phyloP scores from a whole-genome alignment of 257 asterid species.

The Ilex aquifolium region DNA sequence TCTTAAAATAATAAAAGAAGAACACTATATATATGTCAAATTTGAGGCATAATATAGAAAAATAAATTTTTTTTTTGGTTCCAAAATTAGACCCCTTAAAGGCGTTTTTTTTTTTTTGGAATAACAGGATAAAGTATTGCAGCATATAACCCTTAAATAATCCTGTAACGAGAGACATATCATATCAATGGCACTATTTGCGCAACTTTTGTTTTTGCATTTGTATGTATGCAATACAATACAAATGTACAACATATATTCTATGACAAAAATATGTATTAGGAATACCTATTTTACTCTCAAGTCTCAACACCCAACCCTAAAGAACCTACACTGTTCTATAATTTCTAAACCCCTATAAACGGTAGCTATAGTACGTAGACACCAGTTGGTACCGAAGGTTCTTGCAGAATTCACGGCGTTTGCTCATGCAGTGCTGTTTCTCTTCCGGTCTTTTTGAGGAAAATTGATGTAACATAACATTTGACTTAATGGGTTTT shows the following conservation, averaged over 20 bases:
- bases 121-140: neutral
- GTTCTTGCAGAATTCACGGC: conserved; percentile 40
- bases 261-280: too few relatives aligned
- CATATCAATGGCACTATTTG: conserved; percentile 1
- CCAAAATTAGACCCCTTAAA: neutral
- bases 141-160: neutral
- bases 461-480: conserved; percentile 37
- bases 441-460: conserved; percentile 12
- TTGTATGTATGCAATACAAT: neutral
- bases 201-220: conserved; percentile 1
- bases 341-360: conserved; percentile 7
- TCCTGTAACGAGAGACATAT: neutral
- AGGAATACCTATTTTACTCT: too few relatives aligned
- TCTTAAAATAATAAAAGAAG: too few relatives aligned
- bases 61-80: too few relatives aligned
- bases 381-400: conserved; percentile 24
- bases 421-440: conserved; percentile 5
- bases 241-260: neutral
- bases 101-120: neutral
- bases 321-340: conserved; percentile 1
- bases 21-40: too few relatives aligned
- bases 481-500: conserved; percentile 28
- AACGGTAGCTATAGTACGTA: conserved; percentile 3
- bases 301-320: neutral
- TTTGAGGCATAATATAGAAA: too few relatives aligned